Base-by-base conservation (phyloP, 768 basidiomycete species). In the Tylopilus plumbeoviolaceoides region DNA sequence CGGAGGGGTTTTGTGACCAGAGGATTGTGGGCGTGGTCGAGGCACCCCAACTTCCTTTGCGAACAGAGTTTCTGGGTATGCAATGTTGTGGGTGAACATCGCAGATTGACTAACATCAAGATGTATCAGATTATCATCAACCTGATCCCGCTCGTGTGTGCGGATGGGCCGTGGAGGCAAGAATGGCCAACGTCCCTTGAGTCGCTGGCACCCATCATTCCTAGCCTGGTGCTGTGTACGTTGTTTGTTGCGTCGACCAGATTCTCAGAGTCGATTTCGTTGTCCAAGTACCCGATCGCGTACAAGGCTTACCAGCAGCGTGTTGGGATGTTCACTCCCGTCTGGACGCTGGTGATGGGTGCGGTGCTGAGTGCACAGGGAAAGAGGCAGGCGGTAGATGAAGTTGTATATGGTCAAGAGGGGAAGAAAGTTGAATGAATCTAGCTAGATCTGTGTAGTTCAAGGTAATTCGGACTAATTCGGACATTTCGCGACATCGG, bases 31-130 rank as follows among this genome's bases (percentile, higher is more conserved):
- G 79, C 82, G 2, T 95, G 84, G 76, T 83, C 82, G 3, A 76
- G 95, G 15, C 95, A 98, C 69, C 94, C 95, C 33, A 98, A 98
- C 69, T 95, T 92, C 66, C 72, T 85, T 1, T 93, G 89, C 67
- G 95, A 98, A 67, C 93, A 95, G 68, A 68, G 73, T 15, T 92
- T 95, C 71, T 95, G 87, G 87, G 87, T 89, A 57, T 39, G 82
- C 73, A 15, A 1, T 20, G 1, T 33, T 18, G 23, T 7, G 1
- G 10, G 18, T 21, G 4, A 12, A 46, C 23, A 18, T 8, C 8
- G 17, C 7, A 21, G 21, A 27, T 42, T 44, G n/a, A 51, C 51
- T 59, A 20, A 62, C 20, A 0, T 50, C n/a, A 43, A 7, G 25
- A 28, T 31, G 46, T 20, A 27, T 43, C 59, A 89, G 88, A 76